Evolutionary conservation across 768 basidiomycete species (phyloP).

Genomic region (Tricholoma flavovirens): DNA sequence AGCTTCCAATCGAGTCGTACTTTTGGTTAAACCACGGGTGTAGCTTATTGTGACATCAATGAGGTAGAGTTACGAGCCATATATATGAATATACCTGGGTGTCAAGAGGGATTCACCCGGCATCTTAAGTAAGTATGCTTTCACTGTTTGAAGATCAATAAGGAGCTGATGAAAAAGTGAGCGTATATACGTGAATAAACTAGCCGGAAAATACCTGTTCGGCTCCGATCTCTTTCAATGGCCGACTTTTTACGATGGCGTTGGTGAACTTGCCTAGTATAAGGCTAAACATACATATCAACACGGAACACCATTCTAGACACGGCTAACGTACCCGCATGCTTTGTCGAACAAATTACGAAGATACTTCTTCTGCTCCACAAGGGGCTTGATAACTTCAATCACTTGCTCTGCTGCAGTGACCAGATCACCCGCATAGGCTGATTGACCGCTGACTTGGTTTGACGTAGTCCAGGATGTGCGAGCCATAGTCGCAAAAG

Average conservation of each 20-base stretch:
- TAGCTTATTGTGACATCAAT: slow-evolving; percentile 46
- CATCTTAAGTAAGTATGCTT: slow-evolving; percentile 74
- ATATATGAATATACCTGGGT: slow-evolving; percentile 37
- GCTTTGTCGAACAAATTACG: slow-evolving; percentile 93
- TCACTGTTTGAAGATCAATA: slow-evolving; percentile 86
- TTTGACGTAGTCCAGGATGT: slow-evolving; percentile 74
- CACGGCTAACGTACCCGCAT: slow-evolving; percentile 56
- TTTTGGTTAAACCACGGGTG: slow-evolving; percentile 74
- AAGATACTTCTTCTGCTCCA: slow-evolving; percentile 94
- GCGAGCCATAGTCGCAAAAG: slow-evolving; percentile 70
- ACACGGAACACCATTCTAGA: not conserved
- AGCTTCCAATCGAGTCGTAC: slow-evolving; percentile 78
- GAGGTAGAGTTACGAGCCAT: not conserved
- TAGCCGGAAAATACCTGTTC: slow-evolving; percentile 63
- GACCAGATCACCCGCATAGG: slow-evolving; percentile 74
- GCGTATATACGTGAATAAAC: not conserved
- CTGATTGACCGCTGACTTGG: slow-evolving; percentile 83
- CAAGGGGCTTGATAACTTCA: slow-evolving; percentile 68
- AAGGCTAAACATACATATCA: slow-evolving; percentile 43
- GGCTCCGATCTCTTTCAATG: slow-evolving; percentile 88
- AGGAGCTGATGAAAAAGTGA: slow-evolving; percentile 50
- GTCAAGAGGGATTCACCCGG: slow-evolving; percentile 66
- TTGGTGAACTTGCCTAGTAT: slow-evolving; percentile 86
- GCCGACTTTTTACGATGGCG: slow-evolving; percentile 83
- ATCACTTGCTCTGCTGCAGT: slow-evolving; percentile 70